Base-by-base conservation (phyloP, 306 rosid species). In the Hippophae rhamnoides region DNA sequence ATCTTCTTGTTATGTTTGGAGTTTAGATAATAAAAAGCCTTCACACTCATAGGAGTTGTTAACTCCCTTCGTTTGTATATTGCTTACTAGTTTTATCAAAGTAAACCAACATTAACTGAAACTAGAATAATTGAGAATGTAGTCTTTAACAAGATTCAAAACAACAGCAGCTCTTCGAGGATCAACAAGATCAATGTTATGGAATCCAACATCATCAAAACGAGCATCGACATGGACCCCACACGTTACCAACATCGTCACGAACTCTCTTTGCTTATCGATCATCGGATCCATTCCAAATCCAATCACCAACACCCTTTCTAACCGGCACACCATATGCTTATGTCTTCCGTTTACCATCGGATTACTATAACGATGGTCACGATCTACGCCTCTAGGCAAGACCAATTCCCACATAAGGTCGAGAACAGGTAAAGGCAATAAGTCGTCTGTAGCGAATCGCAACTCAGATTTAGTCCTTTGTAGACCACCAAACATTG, bases 361-460 rank as follows among this genome's bases (percentile, higher is more conserved):
- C 0, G 97, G 97, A 66, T 79, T 85, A n/a, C 90, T 75, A 46
- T 81, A 89, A 40, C 86, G 58, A 9, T 83, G 95, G 63, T 85
- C 84, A 46, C 88, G 79, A 40, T 74, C 69, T 0, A 67, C 69
- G 23, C 75, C 74, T 6, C 56, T 65, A 0, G 97, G 94, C 69
- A 89, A 56, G 8, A 54, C 76, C 14, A 85, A n/a, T 0, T 70
- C 67, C 97, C 95, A 89, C 80, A 81, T 43, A 44, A 89, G 47
- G 74, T 89, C 97, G 50, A 79, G 41, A 13, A 67, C 96, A 1
- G 90, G 82, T 50, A 85, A 62, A 0, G 96, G 94, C 27, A 81
- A 13, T 1, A 59, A 10, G 52, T 79, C 77, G 38, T 89, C 90
- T 11, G 87, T 47, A 0, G 89, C 82, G 2, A 43, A 75, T 54